These are phyloP conservation scores for Hippophae rhamnoides DNA, from an alignment of 306 rosid species.

Conservation along the genomic window DNA sequence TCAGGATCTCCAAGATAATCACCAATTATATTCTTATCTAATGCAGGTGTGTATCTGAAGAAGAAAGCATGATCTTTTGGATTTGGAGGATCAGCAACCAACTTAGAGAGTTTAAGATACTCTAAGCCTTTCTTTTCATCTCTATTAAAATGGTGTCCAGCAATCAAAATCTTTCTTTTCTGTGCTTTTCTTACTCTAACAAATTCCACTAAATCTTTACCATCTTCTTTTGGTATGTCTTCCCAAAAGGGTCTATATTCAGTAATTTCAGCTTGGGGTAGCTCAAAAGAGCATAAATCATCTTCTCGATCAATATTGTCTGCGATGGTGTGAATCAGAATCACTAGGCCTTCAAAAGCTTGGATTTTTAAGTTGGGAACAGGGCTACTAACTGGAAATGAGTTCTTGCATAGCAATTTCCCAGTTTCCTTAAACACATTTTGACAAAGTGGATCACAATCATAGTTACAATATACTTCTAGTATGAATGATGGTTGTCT, in stretches of 20 bases:
- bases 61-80: conserved; percentile 58
- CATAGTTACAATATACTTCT: conserved; percentile 61
- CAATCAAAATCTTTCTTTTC: conserved; percentile 58
- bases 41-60: conserved; percentile 62
- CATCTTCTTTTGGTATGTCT: conserved; percentile 39
- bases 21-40: conserved; percentile 66
- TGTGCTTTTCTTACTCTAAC: conserved; percentile 53
- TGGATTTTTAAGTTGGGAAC: conserved; percentile 47
- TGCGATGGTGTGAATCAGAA: conserved; percentile 71
- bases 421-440: conserved; percentile 72
- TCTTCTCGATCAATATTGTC: conserved; percentile 58
- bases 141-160: conserved; percentile 71
- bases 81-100: conserved; percentile 70
- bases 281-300: conserved; percentile 29
- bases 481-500: conserved; percentile 60
- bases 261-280: conserved; percentile 28
- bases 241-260: conserved; percentile 71
- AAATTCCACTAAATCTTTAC: conserved; percentile 46
- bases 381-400: conserved; percentile 45
- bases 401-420: conserved; percentile 71
- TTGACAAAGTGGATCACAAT: conserved; percentile 59
- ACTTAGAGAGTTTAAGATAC: conserved; percentile 51
- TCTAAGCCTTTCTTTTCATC: conserved; percentile 85
- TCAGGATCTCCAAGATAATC: conserved; percentile 93
- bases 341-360: conserved; percentile 76